Conservation (phyloP, 2,329 filamentous ascomycete species). For the Phyllosticta citrichinensis region DNA sequence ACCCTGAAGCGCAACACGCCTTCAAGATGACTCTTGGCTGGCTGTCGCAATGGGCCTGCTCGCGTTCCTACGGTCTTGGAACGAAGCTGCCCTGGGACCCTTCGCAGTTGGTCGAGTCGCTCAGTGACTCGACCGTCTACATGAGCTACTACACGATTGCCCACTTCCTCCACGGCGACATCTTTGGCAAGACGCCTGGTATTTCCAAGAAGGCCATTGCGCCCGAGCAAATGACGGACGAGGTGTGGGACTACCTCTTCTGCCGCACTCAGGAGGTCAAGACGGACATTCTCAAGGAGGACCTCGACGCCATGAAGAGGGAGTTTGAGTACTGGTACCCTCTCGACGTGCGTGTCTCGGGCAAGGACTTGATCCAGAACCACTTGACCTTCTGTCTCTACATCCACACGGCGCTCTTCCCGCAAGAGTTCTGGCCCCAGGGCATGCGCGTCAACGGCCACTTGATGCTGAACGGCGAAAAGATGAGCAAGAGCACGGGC, state of each 20-base stretch:
- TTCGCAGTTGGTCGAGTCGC: constrained; percentile 80
- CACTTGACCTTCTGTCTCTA: constrained; percentile 96
- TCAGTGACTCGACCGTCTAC: constrained; percentile 90
- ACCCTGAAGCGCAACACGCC: constrained; percentile 43
- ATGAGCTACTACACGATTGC: constrained; percentile 59
- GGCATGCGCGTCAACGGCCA: constrained; percentile 86
- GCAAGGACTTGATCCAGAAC: constrained; percentile 65
- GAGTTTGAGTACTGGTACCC: constrained; percentile 98
- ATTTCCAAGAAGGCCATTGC: constrained; percentile 50
- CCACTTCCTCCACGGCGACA: constrained; percentile 65
- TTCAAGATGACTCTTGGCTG: constrained; percentile 83
- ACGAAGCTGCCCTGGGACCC: constrained; percentile 92
- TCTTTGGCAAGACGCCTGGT: constrained; percentile 69
- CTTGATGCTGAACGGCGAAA: constrained; percentile 88
- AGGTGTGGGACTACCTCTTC: constrained; percentile 96
- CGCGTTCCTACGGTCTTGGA: constrained; percentile 81
- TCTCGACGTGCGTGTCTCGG: constrained; percentile 74
- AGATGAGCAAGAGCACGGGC: constrained; percentile 96
- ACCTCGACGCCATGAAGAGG: constrained; percentile 69
- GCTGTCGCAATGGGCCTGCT: constrained; percentile 94
- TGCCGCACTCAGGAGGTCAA: constrained; percentile 65
- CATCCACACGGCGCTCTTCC: constrained; percentile 83
- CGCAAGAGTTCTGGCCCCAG: constrained; percentile 77
- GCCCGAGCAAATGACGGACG: constrained; percentile 82
- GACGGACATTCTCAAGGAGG: constrained; percentile 63